A percentile compares a stretch with the other conserved stretches of the same genome.
These are phyloP conservation scores for Rubroshorea leprosula DNA, from an alignment of 345 rosid genomes.

Conservation along the genomic window DNA sequence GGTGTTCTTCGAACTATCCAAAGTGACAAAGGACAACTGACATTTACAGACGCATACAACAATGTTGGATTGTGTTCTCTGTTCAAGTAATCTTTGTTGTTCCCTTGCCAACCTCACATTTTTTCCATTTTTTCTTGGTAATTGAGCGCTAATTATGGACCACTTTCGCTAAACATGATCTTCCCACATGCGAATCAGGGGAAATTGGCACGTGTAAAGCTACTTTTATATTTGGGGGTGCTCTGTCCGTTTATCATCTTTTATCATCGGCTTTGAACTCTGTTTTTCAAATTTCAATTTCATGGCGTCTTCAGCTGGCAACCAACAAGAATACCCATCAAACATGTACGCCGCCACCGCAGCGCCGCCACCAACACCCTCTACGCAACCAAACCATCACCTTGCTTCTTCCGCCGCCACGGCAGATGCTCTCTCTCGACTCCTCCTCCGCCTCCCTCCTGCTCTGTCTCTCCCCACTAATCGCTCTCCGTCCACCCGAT, in stretches of 20 bases:
- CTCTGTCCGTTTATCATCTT: too few relatives aligned
- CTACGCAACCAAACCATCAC: slow-evolving; percentile 35
- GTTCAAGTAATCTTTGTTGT: not conserved
- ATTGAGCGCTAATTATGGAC: not conserved
- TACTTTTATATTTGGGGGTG: too few relatives aligned
- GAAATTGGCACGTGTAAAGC: too few relatives aligned
- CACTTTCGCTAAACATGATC: not conserved
- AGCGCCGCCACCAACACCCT: slow-evolving; percentile 86
- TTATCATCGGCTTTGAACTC: too few relatives aligned
- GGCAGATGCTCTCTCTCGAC: slow-evolving; percentile 56
- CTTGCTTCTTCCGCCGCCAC: slow-evolving; percentile 30
- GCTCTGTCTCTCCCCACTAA: slow-evolving; percentile 59
- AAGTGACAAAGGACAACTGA: too few relatives aligned
- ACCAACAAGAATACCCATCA: slow-evolving; percentile 35
- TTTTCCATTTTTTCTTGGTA: not conserved
- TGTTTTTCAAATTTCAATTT: too few relatives aligned
- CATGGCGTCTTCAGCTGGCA: slow-evolving; percentile 49
- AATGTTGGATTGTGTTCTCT: too few relatives aligned
- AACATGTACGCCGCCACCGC: slow-evolving; percentile 46
- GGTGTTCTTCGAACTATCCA: too few relatives aligned
- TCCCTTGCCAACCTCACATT: not conserved
- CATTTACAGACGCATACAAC: too few relatives aligned
- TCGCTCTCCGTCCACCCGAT: slow-evolving; percentile 27
- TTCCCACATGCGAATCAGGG: too few relatives aligned
- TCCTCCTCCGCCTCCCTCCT: slow-evolving; percentile 75